Conservation (phyloP, 106 monocot species). For the Gastrodia elata region DNA sequence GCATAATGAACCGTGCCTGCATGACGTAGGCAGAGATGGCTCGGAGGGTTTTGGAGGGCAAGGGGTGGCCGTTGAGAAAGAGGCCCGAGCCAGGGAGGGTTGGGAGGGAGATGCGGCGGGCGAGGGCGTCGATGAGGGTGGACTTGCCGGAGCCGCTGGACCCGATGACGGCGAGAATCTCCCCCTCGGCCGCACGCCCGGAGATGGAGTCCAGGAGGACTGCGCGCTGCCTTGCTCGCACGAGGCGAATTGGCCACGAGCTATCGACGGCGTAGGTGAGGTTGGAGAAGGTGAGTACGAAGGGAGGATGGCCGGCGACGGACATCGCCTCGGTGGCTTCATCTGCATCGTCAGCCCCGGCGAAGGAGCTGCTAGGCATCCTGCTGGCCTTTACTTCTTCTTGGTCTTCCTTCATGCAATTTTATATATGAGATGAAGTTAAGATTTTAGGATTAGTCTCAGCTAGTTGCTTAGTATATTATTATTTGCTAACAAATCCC, state of each 20-base stretch:
- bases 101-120: slow-evolving; percentile 35
- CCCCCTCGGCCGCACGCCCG: slow-evolving; percentile 66
- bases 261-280: slow-evolving; percentile 56
- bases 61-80: slow-evolving; percentile 48
- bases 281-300: slow-evolving; percentile 56
- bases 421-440: no score
- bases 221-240: neutral
- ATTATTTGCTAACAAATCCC: no score
- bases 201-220: slow-evolving; percentile 48
- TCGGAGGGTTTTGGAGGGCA: slow-evolving; percentile 29
- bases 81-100: slow-evolving; percentile 35
- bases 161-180: slow-evolving; percentile 71
- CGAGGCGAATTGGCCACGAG: neutral
- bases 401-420: no score
- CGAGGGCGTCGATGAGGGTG: slow-evolving; percentile 78
- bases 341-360: no score
- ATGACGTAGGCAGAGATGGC: slow-evolving; percentile 66
- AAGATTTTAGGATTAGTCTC: no score
- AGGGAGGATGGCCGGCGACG: slow-evolving; percentile 11
- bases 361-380: no score
- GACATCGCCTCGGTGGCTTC: no score
- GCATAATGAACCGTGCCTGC: no score
- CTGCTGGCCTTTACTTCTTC: no score
- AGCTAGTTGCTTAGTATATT: no score
- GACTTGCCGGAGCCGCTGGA: slow-evolving; percentile 79